Evolutionary conservation across 2,329 filamentous ascomycete genomes (phyloP).

Genomic region (Phialophora tarda): DNA sequence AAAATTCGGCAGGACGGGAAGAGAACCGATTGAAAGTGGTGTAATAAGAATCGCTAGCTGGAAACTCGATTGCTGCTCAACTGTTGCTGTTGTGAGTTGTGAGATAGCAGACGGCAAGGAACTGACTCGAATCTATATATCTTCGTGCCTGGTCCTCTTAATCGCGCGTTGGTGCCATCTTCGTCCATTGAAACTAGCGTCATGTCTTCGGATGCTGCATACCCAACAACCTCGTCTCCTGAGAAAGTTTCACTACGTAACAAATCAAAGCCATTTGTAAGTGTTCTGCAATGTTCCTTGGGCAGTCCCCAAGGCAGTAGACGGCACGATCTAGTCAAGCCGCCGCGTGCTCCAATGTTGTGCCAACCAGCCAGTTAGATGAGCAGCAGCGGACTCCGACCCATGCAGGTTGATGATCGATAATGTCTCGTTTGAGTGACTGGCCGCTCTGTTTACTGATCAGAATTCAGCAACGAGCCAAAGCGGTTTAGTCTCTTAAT

Average conservation of each 20-base stretch:
- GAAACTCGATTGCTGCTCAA: neutral
- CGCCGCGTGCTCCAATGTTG: neutral
- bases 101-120: neutral
- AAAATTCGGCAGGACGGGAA: neutral
- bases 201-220: neutral
- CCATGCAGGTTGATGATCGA: slow-evolving; percentile 13
- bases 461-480: neutral
- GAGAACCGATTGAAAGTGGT: neutral
- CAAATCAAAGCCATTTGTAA: slow-evolving; percentile 8
- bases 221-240: neutral
- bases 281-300: neutral
- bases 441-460: slow-evolving; percentile 12
- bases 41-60: neutral
- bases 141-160: neutral
- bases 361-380: neutral
- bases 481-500: neutral
- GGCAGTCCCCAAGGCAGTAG: neutral
- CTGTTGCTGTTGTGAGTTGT: neutral
- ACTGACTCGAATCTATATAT: neutral
- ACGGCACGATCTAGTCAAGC: neutral
- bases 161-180: neutral
- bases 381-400: neutral
- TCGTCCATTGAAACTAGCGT: neutral
- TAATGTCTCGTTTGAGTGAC: neutral
- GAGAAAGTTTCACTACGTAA: slow-evolving; percentile 5